Percentiles rank a stretch among this genome's conserved stretches.
Evolutionary conservation across 257 asterid species (phyloP).

Genomic region (Lycium barbarum): DNA sequence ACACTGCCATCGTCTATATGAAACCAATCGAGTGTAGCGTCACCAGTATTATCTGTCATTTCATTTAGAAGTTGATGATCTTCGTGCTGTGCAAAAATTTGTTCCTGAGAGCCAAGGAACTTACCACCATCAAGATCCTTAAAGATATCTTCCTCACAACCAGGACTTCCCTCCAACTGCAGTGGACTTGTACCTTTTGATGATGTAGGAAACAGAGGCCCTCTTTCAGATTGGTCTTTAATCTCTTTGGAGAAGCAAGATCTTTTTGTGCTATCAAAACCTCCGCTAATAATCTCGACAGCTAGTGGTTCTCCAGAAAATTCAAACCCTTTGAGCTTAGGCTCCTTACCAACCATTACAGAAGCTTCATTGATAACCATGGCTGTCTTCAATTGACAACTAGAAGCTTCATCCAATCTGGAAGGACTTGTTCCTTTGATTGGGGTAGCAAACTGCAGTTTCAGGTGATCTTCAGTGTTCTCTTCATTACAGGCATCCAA

Average conservation of each 20-base stretch:
- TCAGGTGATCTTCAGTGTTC: neutral
- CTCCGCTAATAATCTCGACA: conserved; percentile 13
- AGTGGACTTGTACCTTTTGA: neutral
- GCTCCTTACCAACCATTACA: conserved; percentile 20
- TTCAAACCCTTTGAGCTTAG: neutral
- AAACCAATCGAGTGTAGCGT: conserved; percentile 21
- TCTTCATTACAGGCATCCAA: neutral
- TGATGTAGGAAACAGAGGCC: conserved; percentile 17
- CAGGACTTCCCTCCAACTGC: conserved; percentile 5
- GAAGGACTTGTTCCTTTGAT: conserved; percentile 6
- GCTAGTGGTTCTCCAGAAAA: conserved; percentile 1
- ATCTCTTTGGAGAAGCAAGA: neutral
- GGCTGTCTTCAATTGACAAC: conserved; percentile 24
- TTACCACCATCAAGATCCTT: conserved; percentile 16
- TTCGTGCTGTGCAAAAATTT: neutral
- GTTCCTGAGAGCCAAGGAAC: conserved; percentile 4
- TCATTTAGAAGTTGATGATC: neutral
- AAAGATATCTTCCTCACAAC: conserved; percentile 5
- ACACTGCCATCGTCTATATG: too few relatives aligned
- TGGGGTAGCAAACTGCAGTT: neutral
- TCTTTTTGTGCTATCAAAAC: neutral
- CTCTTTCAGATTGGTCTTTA: neutral
- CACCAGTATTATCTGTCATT: conserved; percentile 9
- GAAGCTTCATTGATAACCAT: neutral
- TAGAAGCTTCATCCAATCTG: conserved; percentile 20